Conservation (phyloP, 192 early-diverging fungal species). For the Geosiphon pyriformis region DNA sequence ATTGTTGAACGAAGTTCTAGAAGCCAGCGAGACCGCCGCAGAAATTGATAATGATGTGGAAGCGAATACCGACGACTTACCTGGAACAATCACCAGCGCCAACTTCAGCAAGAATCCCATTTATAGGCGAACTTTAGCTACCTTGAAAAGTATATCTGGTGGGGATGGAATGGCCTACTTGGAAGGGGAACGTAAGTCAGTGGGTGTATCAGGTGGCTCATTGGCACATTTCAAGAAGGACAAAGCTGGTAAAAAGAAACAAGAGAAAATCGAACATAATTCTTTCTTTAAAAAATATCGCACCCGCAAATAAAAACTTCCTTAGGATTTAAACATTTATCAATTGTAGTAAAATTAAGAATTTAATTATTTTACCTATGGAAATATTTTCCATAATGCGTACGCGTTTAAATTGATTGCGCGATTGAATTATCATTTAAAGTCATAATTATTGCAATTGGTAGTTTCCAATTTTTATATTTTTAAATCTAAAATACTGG, state of each 20-base stretch:
- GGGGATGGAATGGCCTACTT: conserved; percentile 93
- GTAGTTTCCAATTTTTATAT: too few relatives aligned
- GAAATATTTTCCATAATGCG: too few relatives aligned
- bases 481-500: too few relatives aligned
- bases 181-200: conserved; percentile 38
- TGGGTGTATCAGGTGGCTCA: not conserved
- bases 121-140: conserved; percentile 52
- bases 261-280: conserved; percentile 52
- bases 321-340: too few relatives aligned
- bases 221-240: conserved; percentile 22
- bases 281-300: conserved; percentile 60
- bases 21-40: conserved; percentile 59
- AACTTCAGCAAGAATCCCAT: conserved; percentile 40
- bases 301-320: too few relatives aligned
- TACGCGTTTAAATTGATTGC: too few relatives aligned
- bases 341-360: too few relatives aligned
- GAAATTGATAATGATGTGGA: conserved; percentile 59
- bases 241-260: conserved; percentile 13
- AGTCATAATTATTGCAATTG: too few relatives aligned
- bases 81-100: conserved; percentile 33
- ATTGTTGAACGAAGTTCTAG: conserved; percentile 78
- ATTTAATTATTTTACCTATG: too few relatives aligned
- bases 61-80: conserved; percentile 53
- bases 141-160: conserved; percentile 78
- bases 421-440: too few relatives aligned